Evolutionary conservation across 1,284 basidiomycete genomes (phyloP), one percentile per base, ranked within the genome.

Genomic region (Microstroma glucosiphilum): DNA sequence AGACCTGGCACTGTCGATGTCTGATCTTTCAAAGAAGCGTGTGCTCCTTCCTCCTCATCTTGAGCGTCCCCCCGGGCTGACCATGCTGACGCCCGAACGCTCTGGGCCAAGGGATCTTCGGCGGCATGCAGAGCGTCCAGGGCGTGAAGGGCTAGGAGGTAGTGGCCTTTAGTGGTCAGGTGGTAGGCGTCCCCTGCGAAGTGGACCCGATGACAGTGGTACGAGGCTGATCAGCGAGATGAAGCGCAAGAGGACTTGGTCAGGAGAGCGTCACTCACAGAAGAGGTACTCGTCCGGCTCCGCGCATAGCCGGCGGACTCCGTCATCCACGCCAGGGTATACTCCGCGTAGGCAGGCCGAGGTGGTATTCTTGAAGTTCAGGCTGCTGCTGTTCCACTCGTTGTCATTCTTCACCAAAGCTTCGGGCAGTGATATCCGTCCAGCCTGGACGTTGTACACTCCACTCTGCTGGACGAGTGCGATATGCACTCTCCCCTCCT

Each of bases 111-210:
- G 3, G 30, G 30, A 9, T 37, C 30, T 37, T 9, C 30, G 9
- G 30, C 30, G 3, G 30, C 30, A 37, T 37, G 43, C 43, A 48
- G 43, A 17, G 43, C 43, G 4, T 48, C 43, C 4, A 48, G 43
- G 17, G 43, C 43, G 17, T 6, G 15, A 4, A 17, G 43, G 17
- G 43, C 43, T 3, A 48, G 43, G 43, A 48, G 43, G 6, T 17
- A 17, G 13, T 48, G 43, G 17, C 43, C 43, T 12, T 17, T 21
- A 6, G 43, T 48, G 13, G 43, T 68, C 17, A 67, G 69, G 25
- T 70, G 69, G 59, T 64, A 70, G 37, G 69, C 51, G 53, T 69
- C 69, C 58, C 62, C 69, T 55, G 43, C 69, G n/a, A 15, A 69
- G 53, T 65, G 69, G 58, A 17, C 25, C 6, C n/a, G 69, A 54